Evolutionary conservation across 805 yeast species (phyloP), one percentile per base, ranked within the genome.

Genomic region (Ogataea thermomethanolica): DNA sequence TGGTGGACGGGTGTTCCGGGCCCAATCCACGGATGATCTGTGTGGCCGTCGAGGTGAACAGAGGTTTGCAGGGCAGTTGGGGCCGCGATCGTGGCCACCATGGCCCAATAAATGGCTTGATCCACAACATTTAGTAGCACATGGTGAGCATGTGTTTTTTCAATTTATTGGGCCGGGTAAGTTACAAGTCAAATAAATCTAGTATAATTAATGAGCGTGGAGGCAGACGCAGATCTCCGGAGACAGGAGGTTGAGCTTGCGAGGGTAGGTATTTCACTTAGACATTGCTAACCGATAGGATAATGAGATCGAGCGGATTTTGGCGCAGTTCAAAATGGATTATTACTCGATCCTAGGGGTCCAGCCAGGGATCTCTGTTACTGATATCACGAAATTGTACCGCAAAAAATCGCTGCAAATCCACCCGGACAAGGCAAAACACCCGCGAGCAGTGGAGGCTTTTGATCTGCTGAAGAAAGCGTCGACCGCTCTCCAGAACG

Each of bases 341-440:
- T 67, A 77, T 32, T 80, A 77, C 52, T 65, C 79, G 2, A 64
- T 81, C 3, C 57, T 81, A 20, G 79, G 74, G 25, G 40, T 69
- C 25, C 63, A 61, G 49, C 70, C 74, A 8, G 71, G 73, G 6
- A 56, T 68, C 41, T 54, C 71, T 1, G 46, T 55, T 4, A 44
- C 52, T 7, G 70, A 64, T 35, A 69, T 79, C 40, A 71, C 69
- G 46, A 73, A 66, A 43, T 49, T 62, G 28, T 82, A 70, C 54
- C 62, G 87, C 20, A 71, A 70, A 58, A 79, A 76, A 54, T 79
- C 88, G 2, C 60, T 82, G 26, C 59, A 79, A 43, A 74, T 82
- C 12, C 90, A 82, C 55, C 90, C 90, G 0, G 90, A 82, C 54
- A 80, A 79, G 53, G 69, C 76, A 1, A 54, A 59, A 23, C 73